Evolutionary conservation across 116 monocot species (phyloP), one percentile per base, ranked within the genome.

Genomic region (Thalassia testudinum): DNA sequence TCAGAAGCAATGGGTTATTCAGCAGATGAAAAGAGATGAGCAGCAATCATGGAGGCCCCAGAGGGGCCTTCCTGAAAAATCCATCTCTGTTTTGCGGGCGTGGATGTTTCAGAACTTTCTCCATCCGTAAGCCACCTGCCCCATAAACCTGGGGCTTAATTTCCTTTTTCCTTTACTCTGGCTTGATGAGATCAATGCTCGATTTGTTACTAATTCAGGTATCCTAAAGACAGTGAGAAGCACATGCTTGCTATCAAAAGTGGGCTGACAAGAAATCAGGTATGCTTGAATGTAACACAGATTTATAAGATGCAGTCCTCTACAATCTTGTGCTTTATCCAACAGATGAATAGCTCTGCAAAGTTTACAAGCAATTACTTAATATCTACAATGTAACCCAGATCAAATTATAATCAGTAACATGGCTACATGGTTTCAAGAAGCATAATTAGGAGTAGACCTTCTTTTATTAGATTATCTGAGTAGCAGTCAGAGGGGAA

Each of bases 51-150:
- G 88, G 95, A 77, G 85, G 48, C 81, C 95, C 12, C 88, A 95
- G 27, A 71, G 88, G 59, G 95, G 95, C n/a, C 66, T 95, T 52
- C 95, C 95, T 6, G 95, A 95, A 52, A 88, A 88, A 66, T 95
- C 95, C 12, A 81, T 85, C 57, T 81, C 88, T 0, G 88, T 88
- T 56, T 58, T 95, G 50, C 77, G 84, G 0, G 73, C 70, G 20
- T 95, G 95, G 95, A 84, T 95, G 95, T 95, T 95, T 60, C 76
- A 87, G 62, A 95, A 95, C 63, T 95, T 95, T 53, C 57, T 95
- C 40, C 80, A 84, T 52, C 95, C 95, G 95, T 95, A 65, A 84
- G 95, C 15, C 45, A 16, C 15, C 15, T 45, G 2, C 19, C 45
- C 15, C 4, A 45, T 7, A 45, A 34, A 34, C 3, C 6, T 10